Evolutionary conservation across 352 stramenopile species (phyloP), one percentile per base, ranked within the genome.

Genomic region (Phytophthora meadii): DNA sequence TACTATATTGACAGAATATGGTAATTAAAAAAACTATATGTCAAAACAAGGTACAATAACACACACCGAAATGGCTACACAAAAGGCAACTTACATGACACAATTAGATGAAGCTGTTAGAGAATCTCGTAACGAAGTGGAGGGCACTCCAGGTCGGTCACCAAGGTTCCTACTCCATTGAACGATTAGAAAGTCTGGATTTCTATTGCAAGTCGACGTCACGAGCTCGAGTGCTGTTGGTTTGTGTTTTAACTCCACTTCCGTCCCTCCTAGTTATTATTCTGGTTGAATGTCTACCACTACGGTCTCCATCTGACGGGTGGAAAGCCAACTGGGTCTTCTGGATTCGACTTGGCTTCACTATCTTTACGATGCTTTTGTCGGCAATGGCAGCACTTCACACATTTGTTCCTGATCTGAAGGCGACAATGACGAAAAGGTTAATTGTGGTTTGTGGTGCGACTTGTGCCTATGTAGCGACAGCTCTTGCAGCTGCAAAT

Each of bases 111-210:
- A 30, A 30, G 27, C 27, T 30, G 27, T 30, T 30, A 30, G 6
- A 4, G 27, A 30, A 7, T 30, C 27, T 30, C 6, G 27, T 30
- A 7, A 30, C 27, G 4, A 36, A 36, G 30, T 67, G 49, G 59
- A 54, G 42, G 2, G 28, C 22, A 2, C 40, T 67, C 27, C 50
- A 67, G 41, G 59, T 67, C 14, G 49, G 59, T 42, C 59, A 42
- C 14, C 59, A 60, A n/a, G 59, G 59, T 22, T 61, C 51, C 1
- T 67, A 67, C 59, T 67, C 59, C 1, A 37, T 67, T 5, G 59
- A 67, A 32, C 59, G 59, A 1, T 44, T 67, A 3, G 49, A 67
- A 39, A 54, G 40, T 15, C 27, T 69, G 8, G 44, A 52, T 14
- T n/a, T 59, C 19, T 70, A 70, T 30, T 59, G 30, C 5, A 54